A percentile compares a stretch with the other conserved stretches of the same genome.
These are phyloP conservation scores for Rhytidhysteron rufulum DNA, from an alignment of 2,329 filamentous ascomycete genomes.

Conservation along the genomic window DNA sequence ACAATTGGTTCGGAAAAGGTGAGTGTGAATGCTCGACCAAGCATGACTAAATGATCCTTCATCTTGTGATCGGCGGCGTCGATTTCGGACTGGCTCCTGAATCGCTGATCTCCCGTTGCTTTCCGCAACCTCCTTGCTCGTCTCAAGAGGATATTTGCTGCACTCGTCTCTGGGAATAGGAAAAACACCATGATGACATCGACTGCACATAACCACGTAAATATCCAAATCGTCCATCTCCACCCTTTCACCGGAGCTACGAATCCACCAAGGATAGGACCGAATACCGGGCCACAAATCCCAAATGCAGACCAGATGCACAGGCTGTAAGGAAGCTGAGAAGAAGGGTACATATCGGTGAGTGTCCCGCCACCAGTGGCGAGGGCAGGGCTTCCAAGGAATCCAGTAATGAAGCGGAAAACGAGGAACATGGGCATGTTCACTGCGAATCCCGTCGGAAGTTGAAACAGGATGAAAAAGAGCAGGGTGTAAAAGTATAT, in stretches of 20 bases:
- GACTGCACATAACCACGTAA: conserved; percentile 10
- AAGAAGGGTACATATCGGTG: not conserved
- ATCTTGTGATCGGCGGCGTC: conserved; percentile 19
- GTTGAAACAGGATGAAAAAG: conserved; percentile 22
- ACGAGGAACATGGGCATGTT: conserved; percentile 47
- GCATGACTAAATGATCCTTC: conserved; percentile 30
- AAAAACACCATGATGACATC: conserved; percentile 10
- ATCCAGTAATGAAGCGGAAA: conserved; percentile 45
- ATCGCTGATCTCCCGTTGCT: conserved; percentile 17
- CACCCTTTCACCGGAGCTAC: conserved; percentile 5
- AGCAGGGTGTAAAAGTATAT: conserved; percentile 10
- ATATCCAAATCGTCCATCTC: conserved; percentile 12
- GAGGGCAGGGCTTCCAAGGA: conserved; percentile 36
- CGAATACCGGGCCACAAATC: conserved; percentile 18
- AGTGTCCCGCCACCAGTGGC: not conserved
- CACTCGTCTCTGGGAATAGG: conserved; percentile 12
- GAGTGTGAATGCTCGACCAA: conserved; percentile 38
- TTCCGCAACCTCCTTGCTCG: conserved; percentile 18
- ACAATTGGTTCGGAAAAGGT: conserved; percentile 36
- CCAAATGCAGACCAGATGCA: conserved; percentile 8
- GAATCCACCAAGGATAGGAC: conserved; percentile 38
- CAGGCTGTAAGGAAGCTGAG: conserved; percentile 6
- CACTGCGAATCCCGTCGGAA: conserved; percentile 24
- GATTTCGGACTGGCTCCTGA: conserved; percentile 33
- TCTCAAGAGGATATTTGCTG: conserved; percentile 9